These are phyloP conservation scores for Cladophialophora exuberans DNA, from an alignment of 2,329 filamentous ascomycete genomes.

Conservation along the genomic window DNA sequence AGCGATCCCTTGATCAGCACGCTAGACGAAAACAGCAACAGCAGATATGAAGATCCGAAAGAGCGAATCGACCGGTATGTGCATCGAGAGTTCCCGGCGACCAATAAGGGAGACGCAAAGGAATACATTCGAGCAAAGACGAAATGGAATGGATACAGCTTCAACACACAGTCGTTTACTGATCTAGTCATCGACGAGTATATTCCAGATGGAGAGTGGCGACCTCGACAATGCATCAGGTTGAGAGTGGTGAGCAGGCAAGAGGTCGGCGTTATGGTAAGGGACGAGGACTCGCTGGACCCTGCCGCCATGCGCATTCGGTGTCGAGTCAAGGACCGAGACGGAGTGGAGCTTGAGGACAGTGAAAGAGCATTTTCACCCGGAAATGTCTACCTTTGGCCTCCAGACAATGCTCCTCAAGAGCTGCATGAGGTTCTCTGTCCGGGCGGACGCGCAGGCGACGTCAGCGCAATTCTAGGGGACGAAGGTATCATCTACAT, in stretches of 20 bases:
- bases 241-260: conserved; percentile 48
- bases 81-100: conserved; percentile 43
- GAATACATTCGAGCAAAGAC: conserved; percentile 51
- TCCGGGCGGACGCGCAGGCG: conserved; percentile 39
- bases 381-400: conserved; percentile 48
- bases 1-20: conserved; percentile 24
- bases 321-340: conserved; percentile 35
- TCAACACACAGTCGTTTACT: conserved; percentile 45
- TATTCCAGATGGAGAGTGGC: conserved; percentile 33
- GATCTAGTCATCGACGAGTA: conserved; percentile 48
- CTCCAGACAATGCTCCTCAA: conserved; percentile 42
- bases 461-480: conserved; percentile 42
- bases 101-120: conserved; percentile 32
- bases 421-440: conserved; percentile 45
- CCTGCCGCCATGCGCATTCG: conserved; percentile 36
- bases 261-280: conserved; percentile 44
- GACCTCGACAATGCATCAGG: conserved; percentile 44
- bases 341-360: conserved; percentile 36
- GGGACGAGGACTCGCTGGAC: conserved; percentile 30
- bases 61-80: conserved; percentile 44
- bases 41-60: conserved; percentile 39
- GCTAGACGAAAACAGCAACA: conserved; percentile 27
- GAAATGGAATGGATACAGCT: conserved; percentile 48
- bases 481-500: conserved; percentile 48
- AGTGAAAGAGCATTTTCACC: conserved; percentile 45